Evolutionary conservation across 306 rosid species (phyloP).

Genomic region (Herpetospermum pedunculosum): DNA sequence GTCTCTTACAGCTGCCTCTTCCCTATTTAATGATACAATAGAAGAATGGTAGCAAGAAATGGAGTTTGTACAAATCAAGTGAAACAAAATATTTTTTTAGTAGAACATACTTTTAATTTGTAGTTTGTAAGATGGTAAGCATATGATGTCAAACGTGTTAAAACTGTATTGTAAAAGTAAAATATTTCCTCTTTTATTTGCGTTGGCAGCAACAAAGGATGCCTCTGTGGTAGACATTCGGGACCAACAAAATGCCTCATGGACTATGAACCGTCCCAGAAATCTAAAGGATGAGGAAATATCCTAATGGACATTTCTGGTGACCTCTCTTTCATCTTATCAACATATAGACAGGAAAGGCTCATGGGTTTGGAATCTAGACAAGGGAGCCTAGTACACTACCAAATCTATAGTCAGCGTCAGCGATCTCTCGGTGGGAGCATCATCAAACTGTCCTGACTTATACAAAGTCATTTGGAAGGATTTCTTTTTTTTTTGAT

Average conservation of each 20-base stretch:
- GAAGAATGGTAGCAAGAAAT: not conserved
- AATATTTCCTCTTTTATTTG: not conserved
- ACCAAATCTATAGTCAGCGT: not conserved
- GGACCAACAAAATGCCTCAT: not conserved
- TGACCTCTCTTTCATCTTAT: not conserved
- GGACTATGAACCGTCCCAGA: not conserved
- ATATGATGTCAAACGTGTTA: not conserved
- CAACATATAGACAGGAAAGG: not conserved
- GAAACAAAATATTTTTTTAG: not conserved
- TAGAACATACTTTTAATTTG: not conserved
- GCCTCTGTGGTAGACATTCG: not conserved
- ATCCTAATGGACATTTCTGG: not conserved
- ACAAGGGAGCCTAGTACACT: not conserved
- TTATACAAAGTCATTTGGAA: not conserved
- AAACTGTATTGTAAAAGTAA: not conserved
- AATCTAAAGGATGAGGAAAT: not conserved
- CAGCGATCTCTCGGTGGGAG: not conserved
- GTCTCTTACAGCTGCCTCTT: slow-evolving; percentile 71
- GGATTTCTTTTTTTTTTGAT: no score
- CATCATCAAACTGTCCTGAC: not conserved
- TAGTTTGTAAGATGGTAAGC: not conserved
- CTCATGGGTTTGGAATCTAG: not conserved
- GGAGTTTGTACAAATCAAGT: not conserved
- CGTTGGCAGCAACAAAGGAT: not conserved
- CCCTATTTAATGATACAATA: slow-evolving; percentile 46